These are phyloP conservation scores for Penicillium carneum DNA, from an alignment of 2,329 filamentous ascomycete species.

Conservation along the genomic window DNA sequence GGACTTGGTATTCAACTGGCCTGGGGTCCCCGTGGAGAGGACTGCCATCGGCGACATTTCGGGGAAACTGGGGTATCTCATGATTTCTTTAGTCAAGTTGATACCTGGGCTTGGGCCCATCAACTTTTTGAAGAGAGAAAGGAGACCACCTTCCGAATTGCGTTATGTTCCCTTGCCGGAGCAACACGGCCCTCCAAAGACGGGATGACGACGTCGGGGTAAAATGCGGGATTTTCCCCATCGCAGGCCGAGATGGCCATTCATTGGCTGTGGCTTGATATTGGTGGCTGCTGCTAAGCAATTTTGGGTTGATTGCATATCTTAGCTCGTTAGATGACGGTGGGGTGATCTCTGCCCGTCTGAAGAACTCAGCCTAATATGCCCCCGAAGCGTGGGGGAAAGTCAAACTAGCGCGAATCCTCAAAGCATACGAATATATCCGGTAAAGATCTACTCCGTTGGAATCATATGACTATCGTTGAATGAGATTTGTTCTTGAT, in stretches of 20 bases:
- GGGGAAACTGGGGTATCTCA: slow-evolving; percentile 22
- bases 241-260: slow-evolving; percentile 20
- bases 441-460: neutral
- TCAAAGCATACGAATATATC: neutral
- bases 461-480: neutral
- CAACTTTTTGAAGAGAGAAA: neutral
- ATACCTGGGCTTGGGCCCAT: too few relatives aligned
- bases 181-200: neutral
- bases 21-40: slow-evolving; percentile 31
- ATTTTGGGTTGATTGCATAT: neutral
- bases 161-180: neutral
- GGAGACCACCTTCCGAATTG: neutral
- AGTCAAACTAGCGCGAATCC: neutral
- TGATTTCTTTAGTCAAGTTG: neutral
- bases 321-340: neutral
- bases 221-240: slow-evolving; percentile 23
- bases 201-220: neutral
- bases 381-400: neutral
- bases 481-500: neutral
- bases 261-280: slow-evolving; percentile 14
- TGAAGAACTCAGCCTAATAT: neutral
- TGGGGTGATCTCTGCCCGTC: neutral
- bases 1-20: slow-evolving; percentile 11
- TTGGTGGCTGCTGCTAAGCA: neutral
- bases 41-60: slow-evolving; percentile 29